These are phyloP conservation scores for Tolypocladium nubicola DNA, from an alignment of 2,329 filamentous ascomycete species.

Conservation along the genomic window DNA sequence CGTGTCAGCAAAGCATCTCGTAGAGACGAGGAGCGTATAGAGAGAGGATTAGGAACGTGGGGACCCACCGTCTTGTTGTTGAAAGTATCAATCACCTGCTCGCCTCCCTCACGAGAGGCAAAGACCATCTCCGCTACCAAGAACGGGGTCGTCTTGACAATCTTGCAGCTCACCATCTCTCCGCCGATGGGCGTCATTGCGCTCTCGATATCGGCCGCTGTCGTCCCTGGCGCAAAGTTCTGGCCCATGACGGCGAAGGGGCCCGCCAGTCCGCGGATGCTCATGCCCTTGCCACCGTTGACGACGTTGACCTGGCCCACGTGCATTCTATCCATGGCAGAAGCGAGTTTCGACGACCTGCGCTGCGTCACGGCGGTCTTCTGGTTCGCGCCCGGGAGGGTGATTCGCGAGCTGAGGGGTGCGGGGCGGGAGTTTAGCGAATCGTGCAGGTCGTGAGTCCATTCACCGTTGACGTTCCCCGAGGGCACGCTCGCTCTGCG, in stretches of 20 bases:
- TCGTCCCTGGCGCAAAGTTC: constrained; percentile 76
- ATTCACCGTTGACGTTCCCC: constrained; percentile 55
- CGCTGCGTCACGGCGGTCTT: constrained; percentile 15
- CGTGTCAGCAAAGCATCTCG: background rate
- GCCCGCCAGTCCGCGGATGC: constrained; percentile 62
- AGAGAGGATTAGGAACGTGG: background rate
- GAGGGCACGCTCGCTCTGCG: constrained; percentile 25
- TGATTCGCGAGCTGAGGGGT: constrained; percentile 37
- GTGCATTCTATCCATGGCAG: constrained; percentile 33
- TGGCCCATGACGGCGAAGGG: constrained; percentile 65
- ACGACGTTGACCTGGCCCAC: constrained; percentile 26
- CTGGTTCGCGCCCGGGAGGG: constrained; percentile 23
- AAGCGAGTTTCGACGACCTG: constrained; percentile 28
- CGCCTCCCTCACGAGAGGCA: constrained; percentile 59
- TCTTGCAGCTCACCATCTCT: constrained; percentile 53
- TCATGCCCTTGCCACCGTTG: constrained; percentile 38
- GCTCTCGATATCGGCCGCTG: constrained; percentile 71
- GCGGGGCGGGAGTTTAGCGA: constrained; percentile 23
- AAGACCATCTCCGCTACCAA: constrained; percentile 73
- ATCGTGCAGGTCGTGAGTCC: constrained; percentile 60
- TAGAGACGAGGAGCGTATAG: background rate
- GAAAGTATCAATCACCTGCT: constrained; percentile 65
- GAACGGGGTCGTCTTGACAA: constrained; percentile 58
- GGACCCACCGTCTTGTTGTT: constrained; percentile 63
- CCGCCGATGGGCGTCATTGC: constrained; percentile 70